These are phyloP conservation scores for Penicillium antarcticum DNA, from an alignment of 495 filamentous ascomycete genomes.

Conservation along the genomic window DNA sequence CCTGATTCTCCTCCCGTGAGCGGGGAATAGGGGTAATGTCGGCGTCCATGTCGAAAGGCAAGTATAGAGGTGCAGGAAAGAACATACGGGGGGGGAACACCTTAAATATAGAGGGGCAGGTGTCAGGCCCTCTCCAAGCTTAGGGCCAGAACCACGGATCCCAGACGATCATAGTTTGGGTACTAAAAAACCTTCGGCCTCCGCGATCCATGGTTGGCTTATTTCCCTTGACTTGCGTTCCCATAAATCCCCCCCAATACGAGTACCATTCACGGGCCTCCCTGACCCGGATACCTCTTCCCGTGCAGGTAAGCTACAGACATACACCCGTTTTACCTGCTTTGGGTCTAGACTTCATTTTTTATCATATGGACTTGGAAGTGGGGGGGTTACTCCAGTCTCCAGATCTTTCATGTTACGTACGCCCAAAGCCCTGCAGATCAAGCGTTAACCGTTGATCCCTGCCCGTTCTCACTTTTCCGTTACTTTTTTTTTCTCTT, in stretches of 20 bases:
- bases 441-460: no score
- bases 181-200: conserved; percentile 17
- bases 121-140: conserved; percentile 8
- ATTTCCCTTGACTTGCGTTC: conserved; percentile 8
- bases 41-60: conserved; percentile 28
- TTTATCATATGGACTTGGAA: not conserved
- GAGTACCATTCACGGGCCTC: conserved; percentile 4
- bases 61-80: conserved; percentile 7
- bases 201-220: conserved; percentile 17
- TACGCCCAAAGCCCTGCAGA: no score
- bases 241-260: conserved; percentile 13
- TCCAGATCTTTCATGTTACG: not conserved
- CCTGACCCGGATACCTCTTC: not conserved
- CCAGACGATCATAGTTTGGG: conserved; percentile 23
- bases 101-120: not conserved
- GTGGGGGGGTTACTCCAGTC: conserved; percentile 1
- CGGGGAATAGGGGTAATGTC: conserved; percentile 38
- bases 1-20: conserved; percentile 80
- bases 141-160: conserved; percentile 19
- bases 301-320: not conserved
- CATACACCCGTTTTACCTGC: not conserved
- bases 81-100: not conserved
- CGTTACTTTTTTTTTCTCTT: not conserved
- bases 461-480: not conserved
- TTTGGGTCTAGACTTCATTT: not conserved